These are phyloP conservation scores for Pyrenula aspistea DNA, from an alignment of 495 filamentous ascomycete species.

Conservation along the genomic window DNA sequence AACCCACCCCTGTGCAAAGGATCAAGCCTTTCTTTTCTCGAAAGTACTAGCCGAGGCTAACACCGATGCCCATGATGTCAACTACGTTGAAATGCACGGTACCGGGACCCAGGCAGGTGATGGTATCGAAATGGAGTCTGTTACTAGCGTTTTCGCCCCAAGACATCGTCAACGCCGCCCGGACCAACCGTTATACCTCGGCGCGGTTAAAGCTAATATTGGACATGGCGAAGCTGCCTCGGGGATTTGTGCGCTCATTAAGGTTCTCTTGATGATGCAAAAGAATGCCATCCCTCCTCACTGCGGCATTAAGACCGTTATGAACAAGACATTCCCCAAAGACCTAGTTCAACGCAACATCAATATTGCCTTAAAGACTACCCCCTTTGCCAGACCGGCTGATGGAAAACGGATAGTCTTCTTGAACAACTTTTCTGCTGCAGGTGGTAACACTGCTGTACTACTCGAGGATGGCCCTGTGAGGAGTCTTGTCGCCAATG, in stretches of 20 bases:
- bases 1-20: conserved; percentile 64
- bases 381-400: conserved; percentile 50
- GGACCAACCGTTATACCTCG: conserved; percentile 53
- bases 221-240: conserved; percentile 87
- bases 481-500: conserved; percentile 28
- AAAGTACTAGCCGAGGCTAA: conserved; percentile 57
- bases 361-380: conserved; percentile 48
- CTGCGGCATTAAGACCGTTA: conserved; percentile 72
- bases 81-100: conserved; percentile 85
- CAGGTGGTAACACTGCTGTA: conserved; percentile 40
- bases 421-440: conserved; percentile 57
- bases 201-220: conserved; percentile 79
- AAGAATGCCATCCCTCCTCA: conserved; percentile 76
- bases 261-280: conserved; percentile 79
- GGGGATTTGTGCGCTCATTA: conserved; percentile 70
- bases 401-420: conserved; percentile 52
- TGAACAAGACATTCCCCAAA: conserved; percentile 72
- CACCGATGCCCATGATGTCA: conserved; percentile 59
- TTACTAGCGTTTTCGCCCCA: conserved; percentile 1
- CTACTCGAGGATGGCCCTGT: conserved; percentile 43
- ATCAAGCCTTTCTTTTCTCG: conserved; percentile 58
- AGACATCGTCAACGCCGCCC: conserved; percentile 1
- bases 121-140: conserved; percentile 40
- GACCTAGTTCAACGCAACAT: conserved; percentile 66
- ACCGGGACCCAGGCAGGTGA: conserved; percentile 80